These are phyloP conservation scores for Candida alai DNA, from an alignment of 805 yeast species.

Conservation along the genomic window DNA sequence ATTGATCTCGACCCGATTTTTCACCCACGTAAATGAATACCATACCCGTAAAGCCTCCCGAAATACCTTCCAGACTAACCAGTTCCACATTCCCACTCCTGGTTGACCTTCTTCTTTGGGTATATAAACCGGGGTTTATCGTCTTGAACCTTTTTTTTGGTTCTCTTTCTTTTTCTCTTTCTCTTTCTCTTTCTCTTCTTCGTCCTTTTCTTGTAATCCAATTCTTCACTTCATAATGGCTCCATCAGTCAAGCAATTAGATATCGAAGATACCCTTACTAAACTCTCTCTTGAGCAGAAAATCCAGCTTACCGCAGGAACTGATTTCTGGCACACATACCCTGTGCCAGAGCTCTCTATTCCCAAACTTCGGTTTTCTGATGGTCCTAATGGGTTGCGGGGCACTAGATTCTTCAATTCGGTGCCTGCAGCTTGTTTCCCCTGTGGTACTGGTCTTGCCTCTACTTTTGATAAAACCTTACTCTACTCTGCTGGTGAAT, in stretches of 20 bases:
- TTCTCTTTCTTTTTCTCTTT: not conserved
- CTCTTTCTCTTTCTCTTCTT: not conserved
- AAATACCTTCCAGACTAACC: too few species aligned
- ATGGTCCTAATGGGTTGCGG: conserved; percentile 33
- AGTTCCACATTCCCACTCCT: too few species aligned
- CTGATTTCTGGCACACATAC: conserved; percentile 50
- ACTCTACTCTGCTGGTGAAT: conserved; percentile 24
- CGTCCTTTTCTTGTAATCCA: not conserved
- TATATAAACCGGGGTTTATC: too few species aligned
- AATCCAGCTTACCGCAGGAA: conserved; percentile 25
- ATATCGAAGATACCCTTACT: conserved; percentile 21
- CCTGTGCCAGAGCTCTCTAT: conserved; percentile 36
- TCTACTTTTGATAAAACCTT: conserved; percentile 27
- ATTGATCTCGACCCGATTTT: not conserved
- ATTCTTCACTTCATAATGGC: too few species aligned
- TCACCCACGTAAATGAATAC: not conserved
- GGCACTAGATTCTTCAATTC: conserved; percentile 28
- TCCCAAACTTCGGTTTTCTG: conserved; percentile 43
- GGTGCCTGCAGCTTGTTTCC: conserved; percentile 29
- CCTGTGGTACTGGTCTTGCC: conserved; percentile 33
- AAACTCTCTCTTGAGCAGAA: conserved; percentile 26
- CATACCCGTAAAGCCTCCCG: not conserved
- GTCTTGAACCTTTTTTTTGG: too few species aligned
- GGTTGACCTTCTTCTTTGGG: too few species aligned
- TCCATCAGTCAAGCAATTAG: too few species aligned